A percentile compares a stretch with the other conserved stretches of the same genome.
phyloP scores from a whole-genome alignment of 345 rosid genomes.

The Boechera stricta region DNA sequence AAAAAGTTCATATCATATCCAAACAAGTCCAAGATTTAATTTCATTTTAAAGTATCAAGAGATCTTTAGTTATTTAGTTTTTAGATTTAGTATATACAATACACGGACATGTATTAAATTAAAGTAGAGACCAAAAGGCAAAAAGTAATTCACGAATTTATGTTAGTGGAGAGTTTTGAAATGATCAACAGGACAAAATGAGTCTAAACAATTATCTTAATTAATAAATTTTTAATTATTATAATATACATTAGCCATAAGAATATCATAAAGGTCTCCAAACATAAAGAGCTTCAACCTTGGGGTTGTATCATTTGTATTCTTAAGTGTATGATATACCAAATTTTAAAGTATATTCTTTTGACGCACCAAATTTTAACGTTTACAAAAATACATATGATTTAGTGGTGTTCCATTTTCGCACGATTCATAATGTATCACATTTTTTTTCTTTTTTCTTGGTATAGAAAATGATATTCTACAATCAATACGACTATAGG shows the following conservation, averaged over 20 bases:
- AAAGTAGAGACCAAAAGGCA: slow-evolving; percentile 16
- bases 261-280: slow-evolving; percentile 11
- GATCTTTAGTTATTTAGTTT: slow-evolving; percentile 17
- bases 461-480: background rate
- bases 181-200: background rate
- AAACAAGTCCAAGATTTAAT: slow-evolving; percentile 32
- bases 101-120: background rate
- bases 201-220: background rate
- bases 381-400: background rate
- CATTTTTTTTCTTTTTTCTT: background rate
- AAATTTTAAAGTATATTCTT: background rate
- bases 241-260: background rate
- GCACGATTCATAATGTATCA: background rate
- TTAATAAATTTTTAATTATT: background rate
- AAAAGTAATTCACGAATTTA: background rate
- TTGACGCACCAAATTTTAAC: background rate
- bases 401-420: background rate
- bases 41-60: background rate
- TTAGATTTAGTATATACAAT: background rate
- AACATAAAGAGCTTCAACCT: slow-evolving; percentile 1
- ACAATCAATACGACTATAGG: background rate
- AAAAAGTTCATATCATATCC: slow-evolving; percentile 21
- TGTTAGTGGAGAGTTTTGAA: slow-evolving; percentile 32
- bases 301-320: background rate
- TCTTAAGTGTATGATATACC: background rate